A percentile compares a stretch with the other conserved stretches of the same genome.
phyloP scores from a whole-genome alignment of 768 basidiomycete species.

The Podaxis pistillaris region DNA sequence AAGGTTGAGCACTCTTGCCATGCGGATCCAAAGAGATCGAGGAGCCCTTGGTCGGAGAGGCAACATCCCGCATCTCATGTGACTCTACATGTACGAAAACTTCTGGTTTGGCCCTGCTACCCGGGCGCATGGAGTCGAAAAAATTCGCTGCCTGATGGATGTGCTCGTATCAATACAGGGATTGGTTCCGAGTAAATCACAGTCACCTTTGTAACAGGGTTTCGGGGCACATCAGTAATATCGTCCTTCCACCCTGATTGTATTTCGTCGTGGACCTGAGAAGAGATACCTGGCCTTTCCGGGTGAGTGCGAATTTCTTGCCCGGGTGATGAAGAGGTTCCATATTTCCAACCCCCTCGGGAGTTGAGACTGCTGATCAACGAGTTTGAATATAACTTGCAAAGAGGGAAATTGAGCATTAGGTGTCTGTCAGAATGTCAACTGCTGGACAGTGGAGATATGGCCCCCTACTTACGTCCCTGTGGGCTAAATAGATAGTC shows the following conservation, averaged over 20 bases:
- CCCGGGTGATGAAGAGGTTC: background rate
- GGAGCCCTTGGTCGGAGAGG: background rate
- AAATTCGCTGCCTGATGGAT: background rate
- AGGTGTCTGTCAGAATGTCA: slow-evolving; percentile 27
- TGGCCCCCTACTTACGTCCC: background rate
- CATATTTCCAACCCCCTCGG: slow-evolving; percentile 28
- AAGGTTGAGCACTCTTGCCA: background rate
- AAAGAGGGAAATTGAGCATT: slow-evolving; percentile 35
- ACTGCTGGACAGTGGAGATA: background rate
- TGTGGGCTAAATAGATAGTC: slow-evolving; percentile 10
- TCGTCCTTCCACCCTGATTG: slow-evolving; percentile 1
- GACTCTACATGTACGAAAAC: slow-evolving; percentile 27
- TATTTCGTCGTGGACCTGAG: background rate
- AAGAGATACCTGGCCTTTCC: background rate
- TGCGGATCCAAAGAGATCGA: background rate
- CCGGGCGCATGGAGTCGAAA: background rate
- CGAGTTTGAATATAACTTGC: slow-evolving; percentile 41
- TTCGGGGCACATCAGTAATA: no score
- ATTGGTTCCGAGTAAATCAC: background rate
- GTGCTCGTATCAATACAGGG: background rate
- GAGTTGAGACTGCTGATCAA: slow-evolving; percentile 38
- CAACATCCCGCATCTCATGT: slow-evolving; percentile 18
- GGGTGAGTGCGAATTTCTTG: background rate
- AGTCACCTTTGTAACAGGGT: background rate
- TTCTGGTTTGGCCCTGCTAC: slow-evolving; percentile 5